Conservation (phyloP, 2,329 filamentous ascomycete species). For the Trichoderma sp. region DNA sequence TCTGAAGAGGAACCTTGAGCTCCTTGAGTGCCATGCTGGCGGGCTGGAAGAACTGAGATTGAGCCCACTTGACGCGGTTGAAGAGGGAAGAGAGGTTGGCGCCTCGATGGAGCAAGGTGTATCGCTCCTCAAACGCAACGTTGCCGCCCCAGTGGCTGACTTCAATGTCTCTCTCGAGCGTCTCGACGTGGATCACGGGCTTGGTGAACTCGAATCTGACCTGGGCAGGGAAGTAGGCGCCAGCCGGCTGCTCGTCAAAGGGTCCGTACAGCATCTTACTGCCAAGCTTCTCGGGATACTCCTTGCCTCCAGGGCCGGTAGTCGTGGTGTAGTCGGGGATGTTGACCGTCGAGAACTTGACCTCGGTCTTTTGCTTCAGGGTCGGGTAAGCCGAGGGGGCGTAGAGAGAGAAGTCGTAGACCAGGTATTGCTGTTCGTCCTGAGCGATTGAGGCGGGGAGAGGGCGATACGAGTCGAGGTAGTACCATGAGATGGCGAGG, state of each 20-base stretch:
- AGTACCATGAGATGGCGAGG: constrained; percentile 81
- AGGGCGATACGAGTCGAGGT: constrained; percentile 76
- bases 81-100: constrained; percentile 76
- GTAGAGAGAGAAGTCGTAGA: constrained; percentile 85
- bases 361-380: constrained; percentile 92
- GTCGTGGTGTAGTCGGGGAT: constrained; percentile 85
- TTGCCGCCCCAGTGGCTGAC: constrained; percentile 99
- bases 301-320: constrained; percentile 60
- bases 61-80: constrained; percentile 75
- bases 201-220: constrained; percentile 96
- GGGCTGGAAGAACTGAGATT: constrained; percentile 74
- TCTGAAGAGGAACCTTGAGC: constrained; percentile 75
- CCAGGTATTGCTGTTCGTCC: constrained; percentile 81
- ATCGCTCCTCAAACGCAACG: constrained; percentile 90
- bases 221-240: constrained; percentile 69
- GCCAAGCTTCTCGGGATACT: constrained; percentile 78
- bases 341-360: constrained; percentile 79
- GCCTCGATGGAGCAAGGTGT: constrained; percentile 83
- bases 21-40: constrained; percentile 77
- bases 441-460: constrained; percentile 84
- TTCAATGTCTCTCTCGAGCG: constrained; percentile 87
- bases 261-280: constrained; percentile 87
- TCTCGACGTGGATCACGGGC: constrained; percentile 76
- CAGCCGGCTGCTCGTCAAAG: constrained; percentile 80
- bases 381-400: constrained; percentile 81